Evolutionary conservation across 306 rosid genomes (phyloP).

Genomic region (Cajanus cajan): DNA sequence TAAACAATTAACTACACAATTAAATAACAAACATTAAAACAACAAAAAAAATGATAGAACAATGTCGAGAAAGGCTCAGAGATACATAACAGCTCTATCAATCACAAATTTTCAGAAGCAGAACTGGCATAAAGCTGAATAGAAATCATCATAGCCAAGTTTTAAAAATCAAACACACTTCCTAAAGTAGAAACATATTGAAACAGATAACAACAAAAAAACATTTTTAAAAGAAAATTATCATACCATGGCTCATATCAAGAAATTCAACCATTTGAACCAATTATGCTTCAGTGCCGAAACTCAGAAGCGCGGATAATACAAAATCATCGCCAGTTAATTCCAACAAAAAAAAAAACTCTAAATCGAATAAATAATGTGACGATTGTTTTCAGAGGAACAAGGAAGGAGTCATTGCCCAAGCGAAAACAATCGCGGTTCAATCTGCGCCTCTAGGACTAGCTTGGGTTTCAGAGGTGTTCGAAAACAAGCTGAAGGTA

Average conservation of each 20-base stretch:
- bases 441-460: conserved; percentile 67
- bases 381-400: conserved; percentile 57
- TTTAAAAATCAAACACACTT: neutral
- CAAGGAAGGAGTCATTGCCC: neutral
- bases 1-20: neutral
- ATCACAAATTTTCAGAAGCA: conserved; percentile 87
- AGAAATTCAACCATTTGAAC: conserved; percentile 73
- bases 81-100: conserved; percentile 66
- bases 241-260: conserved; percentile 56
- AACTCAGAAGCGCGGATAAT: conserved; percentile 69
- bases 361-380: conserved; percentile 40
- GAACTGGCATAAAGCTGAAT: conserved; percentile 95
- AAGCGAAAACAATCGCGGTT: conserved; percentile 44
- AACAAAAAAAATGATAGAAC: too few relatives aligned
- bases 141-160: conserved; percentile 56
- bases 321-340: conserved; percentile 45
- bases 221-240: too few relatives aligned
- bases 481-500: conserved; percentile 75
- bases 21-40: neutral
- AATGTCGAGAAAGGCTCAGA: conserved; percentile 63
- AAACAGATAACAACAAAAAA: too few relatives aligned
- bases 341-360: neutral
- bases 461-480: conserved; percentile 42
- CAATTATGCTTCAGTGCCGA: conserved; percentile 50
- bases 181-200: too few relatives aligned